Percentiles rank a stretch among this genome's conserved stretches.
Conservation (phyloP, 257 asterid genomes). For the Handroanthus guayacan region DNA sequence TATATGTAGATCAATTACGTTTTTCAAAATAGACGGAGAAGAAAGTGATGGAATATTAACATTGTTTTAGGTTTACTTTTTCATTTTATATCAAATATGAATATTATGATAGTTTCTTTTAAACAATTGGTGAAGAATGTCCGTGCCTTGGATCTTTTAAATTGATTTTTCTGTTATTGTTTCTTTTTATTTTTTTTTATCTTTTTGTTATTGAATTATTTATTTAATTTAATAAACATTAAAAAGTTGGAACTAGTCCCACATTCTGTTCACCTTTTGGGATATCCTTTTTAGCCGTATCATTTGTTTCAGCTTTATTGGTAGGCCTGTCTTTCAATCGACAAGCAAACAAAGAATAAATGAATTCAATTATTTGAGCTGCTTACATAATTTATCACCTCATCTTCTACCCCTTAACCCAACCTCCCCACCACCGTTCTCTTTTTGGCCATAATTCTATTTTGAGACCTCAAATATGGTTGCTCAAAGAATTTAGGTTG, state of each 20-base stretch:
- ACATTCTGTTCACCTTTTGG: background rate
- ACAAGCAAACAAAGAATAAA: background rate
- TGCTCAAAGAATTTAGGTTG: background rate
- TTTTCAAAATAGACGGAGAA: too few relatives aligned
- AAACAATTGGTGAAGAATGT: too few relatives aligned
- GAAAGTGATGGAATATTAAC: too few relatives aligned
- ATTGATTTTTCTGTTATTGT: too few relatives aligned
- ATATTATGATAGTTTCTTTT: too few relatives aligned
- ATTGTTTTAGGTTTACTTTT: too few relatives aligned
- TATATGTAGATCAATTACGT: too few relatives aligned
- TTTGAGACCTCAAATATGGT: background rate
- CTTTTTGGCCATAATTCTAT: background rate
- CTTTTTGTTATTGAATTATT: background rate
- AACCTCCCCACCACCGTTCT: too few relatives aligned
- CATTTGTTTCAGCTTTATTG: constrained; percentile 16
- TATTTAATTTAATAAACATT: background rate
- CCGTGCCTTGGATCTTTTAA: too few relatives aligned
- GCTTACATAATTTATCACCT: background rate
- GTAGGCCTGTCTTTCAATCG: constrained; percentile 22
- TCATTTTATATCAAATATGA: too few relatives aligned
- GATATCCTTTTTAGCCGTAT: background rate
- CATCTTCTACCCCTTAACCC: background rate
- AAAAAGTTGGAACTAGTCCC: background rate
- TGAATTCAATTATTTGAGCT: constrained; percentile 14
- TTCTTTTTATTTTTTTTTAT: too few relatives aligned